Percentiles rank a stretch among this genome's conserved stretches.
phyloP scores from a whole-genome alignment of 2,329 filamentous ascomycete genomes.

The Aspergillus sp. region DNA sequence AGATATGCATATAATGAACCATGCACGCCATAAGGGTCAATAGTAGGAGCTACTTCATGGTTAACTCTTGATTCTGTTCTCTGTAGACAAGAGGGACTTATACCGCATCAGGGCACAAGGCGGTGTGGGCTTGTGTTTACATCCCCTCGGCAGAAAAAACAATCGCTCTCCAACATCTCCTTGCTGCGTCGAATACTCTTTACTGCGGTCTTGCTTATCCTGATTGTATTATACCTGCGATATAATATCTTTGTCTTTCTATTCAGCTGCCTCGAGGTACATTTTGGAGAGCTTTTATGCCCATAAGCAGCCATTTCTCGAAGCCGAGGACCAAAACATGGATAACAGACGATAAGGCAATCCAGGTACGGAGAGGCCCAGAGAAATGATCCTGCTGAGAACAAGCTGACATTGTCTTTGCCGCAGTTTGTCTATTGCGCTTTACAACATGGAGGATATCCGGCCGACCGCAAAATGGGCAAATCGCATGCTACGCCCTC shows the following conservation, averaged over 20 bases:
- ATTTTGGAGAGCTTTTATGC: not conserved
- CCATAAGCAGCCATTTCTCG: not conserved
- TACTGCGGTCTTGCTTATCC: not conserved
- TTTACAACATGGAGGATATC: conserved; percentile 26
- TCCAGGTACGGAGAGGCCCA: conserved; percentile 1
- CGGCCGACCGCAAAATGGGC: conserved; percentile 35
- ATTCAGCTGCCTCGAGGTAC: not conserved
- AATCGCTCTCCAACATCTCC: conserved; percentile 1
- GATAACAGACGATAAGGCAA: conserved; percentile 7
- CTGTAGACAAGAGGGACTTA: too few relatives aligned
- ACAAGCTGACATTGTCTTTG: conserved; percentile 1
- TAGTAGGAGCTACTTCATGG: not conserved
- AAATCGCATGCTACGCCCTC: conserved; percentile 34
- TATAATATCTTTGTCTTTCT: not conserved
- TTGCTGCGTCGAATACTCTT: not conserved
- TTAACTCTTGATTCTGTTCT: too few relatives aligned
- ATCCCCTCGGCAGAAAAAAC: not conserved
- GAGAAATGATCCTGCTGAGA: not conserved
- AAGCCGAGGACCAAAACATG: conserved; percentile 3
- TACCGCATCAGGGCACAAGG: not conserved
- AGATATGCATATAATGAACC: conserved; percentile 16
- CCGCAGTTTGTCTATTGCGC: too few relatives aligned
- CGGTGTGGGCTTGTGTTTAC: not conserved
- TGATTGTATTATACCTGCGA: not conserved
- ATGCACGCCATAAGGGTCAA: conserved; percentile 1